These are phyloP conservation scores for Lachnellula hyalina DNA, from an alignment of 2,329 filamentous ascomycete genomes.

Conservation along the genomic window DNA sequence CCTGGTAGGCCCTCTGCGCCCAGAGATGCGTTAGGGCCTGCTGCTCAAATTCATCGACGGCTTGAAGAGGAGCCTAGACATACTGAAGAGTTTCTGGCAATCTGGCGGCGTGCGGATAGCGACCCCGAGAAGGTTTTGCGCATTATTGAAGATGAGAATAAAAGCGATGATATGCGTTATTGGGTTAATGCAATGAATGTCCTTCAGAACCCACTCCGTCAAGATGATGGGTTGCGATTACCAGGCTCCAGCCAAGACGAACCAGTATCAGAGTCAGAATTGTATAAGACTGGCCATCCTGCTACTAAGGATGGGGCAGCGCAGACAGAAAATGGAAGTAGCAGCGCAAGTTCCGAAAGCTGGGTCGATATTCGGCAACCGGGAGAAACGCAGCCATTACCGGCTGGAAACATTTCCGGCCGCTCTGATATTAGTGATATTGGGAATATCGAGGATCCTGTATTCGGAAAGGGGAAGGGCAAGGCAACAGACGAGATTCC, in stretches of 20 bases:
- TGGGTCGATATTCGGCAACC: slow-evolving; percentile 20
- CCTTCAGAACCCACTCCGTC: slow-evolving; percentile 9
- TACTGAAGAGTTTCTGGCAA: slow-evolving; percentile 44
- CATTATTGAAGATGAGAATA: slow-evolving; percentile 56
- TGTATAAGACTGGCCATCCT: neutral
- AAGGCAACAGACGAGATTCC: slow-evolving; percentile 4
- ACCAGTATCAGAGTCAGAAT: slow-evolving; percentile 1
- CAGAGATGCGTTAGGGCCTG: slow-evolving; percentile 22
- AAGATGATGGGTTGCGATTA: slow-evolving; percentile 21
- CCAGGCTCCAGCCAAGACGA: slow-evolving; percentile 7
- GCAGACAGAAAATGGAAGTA: slow-evolving; percentile 12
- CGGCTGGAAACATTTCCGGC: neutral
- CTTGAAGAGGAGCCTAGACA: slow-evolving; percentile 26
- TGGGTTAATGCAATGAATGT: slow-evolving; percentile 51
- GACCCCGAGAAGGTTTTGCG: slow-evolving; percentile 53
- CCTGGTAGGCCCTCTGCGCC: slow-evolving; percentile 14
- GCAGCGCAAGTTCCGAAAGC: slow-evolving; percentile 21
- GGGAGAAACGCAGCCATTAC: neutral
- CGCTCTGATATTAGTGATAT: slow-evolving; percentile 10
- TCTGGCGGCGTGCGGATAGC: slow-evolving; percentile 55
- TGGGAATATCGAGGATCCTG: slow-evolving; percentile 1
- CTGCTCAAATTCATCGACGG: slow-evolving; percentile 26
- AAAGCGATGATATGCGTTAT: slow-evolving; percentile 53
- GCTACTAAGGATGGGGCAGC: neutral
- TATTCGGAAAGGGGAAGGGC: slow-evolving; percentile 6